phyloP scores from a whole-genome alignment of 495 filamentous ascomycete genomes.

The Penicillium herquei region DNA sequence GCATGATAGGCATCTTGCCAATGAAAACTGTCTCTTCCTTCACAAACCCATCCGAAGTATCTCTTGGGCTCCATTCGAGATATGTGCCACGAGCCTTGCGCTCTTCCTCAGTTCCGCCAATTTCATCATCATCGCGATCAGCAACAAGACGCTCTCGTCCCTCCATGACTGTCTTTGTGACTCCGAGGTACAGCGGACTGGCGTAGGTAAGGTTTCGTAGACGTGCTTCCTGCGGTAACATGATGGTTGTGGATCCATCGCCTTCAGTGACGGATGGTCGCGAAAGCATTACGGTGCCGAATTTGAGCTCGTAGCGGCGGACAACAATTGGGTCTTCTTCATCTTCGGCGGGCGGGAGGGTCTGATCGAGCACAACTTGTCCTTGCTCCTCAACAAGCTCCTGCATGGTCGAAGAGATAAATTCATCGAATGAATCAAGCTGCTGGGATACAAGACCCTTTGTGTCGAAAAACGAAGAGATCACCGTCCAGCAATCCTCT shows the following conservation, averaged over 20 bases:
- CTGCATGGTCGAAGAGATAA: slow-evolving; percentile 87
- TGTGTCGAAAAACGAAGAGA: slow-evolving; percentile 89
- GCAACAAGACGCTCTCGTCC: slow-evolving; percentile 72
- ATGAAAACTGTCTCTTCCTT: slow-evolving; percentile 75
- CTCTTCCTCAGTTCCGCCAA: slow-evolving; percentile 44
- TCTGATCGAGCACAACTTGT: slow-evolving; percentile 83
- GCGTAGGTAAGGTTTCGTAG: slow-evolving; percentile 94
- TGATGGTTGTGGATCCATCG: slow-evolving; percentile 76
- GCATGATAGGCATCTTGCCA: slow-evolving; percentile 95
- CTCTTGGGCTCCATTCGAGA: slow-evolving; percentile 51
- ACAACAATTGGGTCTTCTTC: slow-evolving; percentile 72
- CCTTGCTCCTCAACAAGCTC: slow-evolving; percentile 88
- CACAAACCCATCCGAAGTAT: slow-evolving; percentile 58
- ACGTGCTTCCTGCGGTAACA: slow-evolving; percentile 90
- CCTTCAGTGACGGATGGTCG: slow-evolving; percentile 87
- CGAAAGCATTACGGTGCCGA: slow-evolving; percentile 79
- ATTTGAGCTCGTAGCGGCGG: slow-evolving; percentile 89
- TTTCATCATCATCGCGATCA: slow-evolving; percentile 49
- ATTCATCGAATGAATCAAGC: slow-evolving; percentile 97
- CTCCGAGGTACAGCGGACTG: slow-evolving; percentile 80
- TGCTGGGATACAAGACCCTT: slow-evolving; percentile 98
- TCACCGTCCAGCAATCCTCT: slow-evolving; percentile 97
- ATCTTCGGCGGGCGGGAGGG: slow-evolving; percentile 65
- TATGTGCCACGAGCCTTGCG: slow-evolving; percentile 44
- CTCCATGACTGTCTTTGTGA: slow-evolving; percentile 74